These are phyloP conservation scores for Moricandia moricandioides DNA, from an alignment of 345 rosid species.

Conservation along the genomic window DNA sequence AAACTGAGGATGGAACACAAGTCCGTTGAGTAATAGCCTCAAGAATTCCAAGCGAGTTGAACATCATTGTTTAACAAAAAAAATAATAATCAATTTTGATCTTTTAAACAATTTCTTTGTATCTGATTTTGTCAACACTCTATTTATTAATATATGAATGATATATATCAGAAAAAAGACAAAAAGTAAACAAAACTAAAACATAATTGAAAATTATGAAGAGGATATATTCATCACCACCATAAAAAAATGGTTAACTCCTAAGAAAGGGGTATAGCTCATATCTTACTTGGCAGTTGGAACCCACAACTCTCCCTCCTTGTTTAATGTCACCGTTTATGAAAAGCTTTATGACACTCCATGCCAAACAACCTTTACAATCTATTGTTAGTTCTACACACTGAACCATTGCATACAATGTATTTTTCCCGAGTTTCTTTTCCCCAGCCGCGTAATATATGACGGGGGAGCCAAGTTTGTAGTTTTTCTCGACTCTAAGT, in stretches of 20 bases:
- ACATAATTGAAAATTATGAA: neutral
- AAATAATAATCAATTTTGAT: neutral
- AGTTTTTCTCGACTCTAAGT: neutral
- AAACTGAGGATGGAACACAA: neutral
- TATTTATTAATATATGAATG: neutral
- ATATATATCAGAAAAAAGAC: neutral
- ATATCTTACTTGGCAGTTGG: neutral
- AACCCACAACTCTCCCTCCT: neutral
- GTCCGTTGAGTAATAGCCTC: neutral
- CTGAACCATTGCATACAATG: neutral
- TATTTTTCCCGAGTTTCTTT: neutral
- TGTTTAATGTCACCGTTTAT: neutral
- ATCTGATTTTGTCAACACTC: neutral
- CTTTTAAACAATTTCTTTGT: neutral
- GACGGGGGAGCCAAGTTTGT: neutral
- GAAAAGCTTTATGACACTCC: neutral
- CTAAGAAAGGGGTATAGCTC: neutral
- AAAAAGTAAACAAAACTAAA: neutral
- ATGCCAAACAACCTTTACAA: neutral
- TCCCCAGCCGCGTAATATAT: neutral
- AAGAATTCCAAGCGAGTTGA: neutral
- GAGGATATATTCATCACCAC: neutral
- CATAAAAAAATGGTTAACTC: neutral
- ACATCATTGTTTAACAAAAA: neutral
- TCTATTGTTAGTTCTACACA: neutral